These are phyloP conservation scores for Arabidopsis lyrata DNA, from an alignment of 441 rosid genomes.

Conservation along the genomic window DNA sequence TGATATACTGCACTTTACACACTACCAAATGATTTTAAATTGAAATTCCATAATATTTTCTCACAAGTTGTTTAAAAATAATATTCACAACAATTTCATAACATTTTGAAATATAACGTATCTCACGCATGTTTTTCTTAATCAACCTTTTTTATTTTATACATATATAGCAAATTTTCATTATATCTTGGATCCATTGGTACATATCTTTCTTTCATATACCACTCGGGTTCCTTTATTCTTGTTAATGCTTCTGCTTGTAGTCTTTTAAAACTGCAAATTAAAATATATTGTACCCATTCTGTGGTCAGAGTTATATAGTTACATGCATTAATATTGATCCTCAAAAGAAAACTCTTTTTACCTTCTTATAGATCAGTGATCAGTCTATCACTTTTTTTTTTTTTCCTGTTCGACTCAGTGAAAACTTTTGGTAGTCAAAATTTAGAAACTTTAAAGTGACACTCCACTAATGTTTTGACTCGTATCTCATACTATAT, in stretches of 20 bases:
- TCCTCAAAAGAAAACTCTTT: slow-evolving; percentile 16
- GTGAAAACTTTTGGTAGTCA: slow-evolving; percentile 46
- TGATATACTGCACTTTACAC: no score
- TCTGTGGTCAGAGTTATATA: slow-evolving; percentile 11
- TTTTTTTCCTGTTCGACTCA: slow-evolving; percentile 20
- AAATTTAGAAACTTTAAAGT: slow-evolving; percentile 34
- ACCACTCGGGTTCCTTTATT: not conserved
- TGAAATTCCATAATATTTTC: no score
- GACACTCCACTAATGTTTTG: slow-evolving; percentile 33
- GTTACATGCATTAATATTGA: not conserved
- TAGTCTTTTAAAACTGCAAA: slow-evolving; percentile 27
- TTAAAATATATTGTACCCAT: slow-evolving; percentile 5
- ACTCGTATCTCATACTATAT: slow-evolving; percentile 33
- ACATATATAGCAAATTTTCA: not conserved
- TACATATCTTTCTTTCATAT: not conserved
- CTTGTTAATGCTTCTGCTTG: slow-evolving; percentile 26
- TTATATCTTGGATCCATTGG: not conserved
- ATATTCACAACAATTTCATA: not conserved
- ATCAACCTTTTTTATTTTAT: not conserved
- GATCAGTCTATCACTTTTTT: slow-evolving; percentile 8
- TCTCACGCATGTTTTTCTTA: not conserved
- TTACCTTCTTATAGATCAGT: slow-evolving; percentile 25
- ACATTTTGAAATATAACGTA: not conserved
- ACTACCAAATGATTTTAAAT: not conserved
- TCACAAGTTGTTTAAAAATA: not conserved